These are phyloP conservation scores for Gliomastix tumulicola DNA, from an alignment of 2,329 filamentous ascomycete species.

Conservation along the genomic window DNA sequence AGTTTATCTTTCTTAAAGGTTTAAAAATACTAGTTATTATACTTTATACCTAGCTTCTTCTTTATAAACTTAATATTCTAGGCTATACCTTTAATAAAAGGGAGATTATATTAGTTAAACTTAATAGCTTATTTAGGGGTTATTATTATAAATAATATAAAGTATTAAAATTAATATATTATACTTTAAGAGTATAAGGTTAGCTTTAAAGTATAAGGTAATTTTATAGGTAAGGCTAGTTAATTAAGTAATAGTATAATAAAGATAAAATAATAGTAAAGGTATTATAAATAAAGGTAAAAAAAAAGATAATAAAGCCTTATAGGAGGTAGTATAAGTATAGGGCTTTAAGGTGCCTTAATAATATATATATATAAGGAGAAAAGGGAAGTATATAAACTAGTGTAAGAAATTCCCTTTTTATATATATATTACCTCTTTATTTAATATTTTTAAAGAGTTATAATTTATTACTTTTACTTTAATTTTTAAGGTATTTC, in stretches of 20 bases:
- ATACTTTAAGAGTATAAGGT: neutral
- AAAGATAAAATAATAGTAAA: neutral
- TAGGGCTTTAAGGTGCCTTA: neutral
- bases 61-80: constrained; percentile 1
- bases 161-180: constrained; percentile 1
- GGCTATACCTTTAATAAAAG: neutral
- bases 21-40: neutral
- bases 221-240: neutral
- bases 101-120: neutral
- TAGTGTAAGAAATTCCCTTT: neutral
- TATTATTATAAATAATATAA: constrained; percentile 1
- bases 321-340: neutral
- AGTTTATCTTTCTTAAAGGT: no score
- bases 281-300: neutral
- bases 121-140: neutral
- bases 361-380: neutral
- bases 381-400: neutral
- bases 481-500: neutral
- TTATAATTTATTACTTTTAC: neutral
- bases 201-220: neutral
- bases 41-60: neutral
- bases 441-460: no score
- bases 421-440: neutral
- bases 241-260: no score
- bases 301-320: neutral